A percentile compares a stretch with the other conserved stretches of the same genome.
phyloP scores from a whole-genome alignment of 305 asterid genomes.

The Fraxinus angustifolia region DNA sequence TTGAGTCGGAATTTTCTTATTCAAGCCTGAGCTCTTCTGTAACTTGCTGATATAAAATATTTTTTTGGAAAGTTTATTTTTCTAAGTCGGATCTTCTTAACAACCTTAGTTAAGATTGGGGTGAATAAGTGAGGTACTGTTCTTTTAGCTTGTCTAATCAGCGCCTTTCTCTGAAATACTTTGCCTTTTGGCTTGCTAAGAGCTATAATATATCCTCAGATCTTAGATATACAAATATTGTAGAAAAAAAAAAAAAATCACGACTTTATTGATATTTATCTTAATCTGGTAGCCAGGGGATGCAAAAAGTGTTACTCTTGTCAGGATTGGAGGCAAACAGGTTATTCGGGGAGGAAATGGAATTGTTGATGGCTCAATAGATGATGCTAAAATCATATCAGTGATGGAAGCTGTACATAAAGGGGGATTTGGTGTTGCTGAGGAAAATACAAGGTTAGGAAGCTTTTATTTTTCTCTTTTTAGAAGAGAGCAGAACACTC shows the following conservation, averaged over 20 bases:
- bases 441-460: constrained; percentile 58
- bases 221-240: neutral
- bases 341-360: constrained; percentile 84
- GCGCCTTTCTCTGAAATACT: constrained; percentile 6
- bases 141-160: constrained; percentile 7
- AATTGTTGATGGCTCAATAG: constrained; percentile 61
- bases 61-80: constrained; percentile 10
- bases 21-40: constrained; percentile 14
- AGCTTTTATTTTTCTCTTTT: constrained; percentile 23
- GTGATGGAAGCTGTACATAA: constrained; percentile 54
- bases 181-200: neutral
- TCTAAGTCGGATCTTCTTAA: constrained; percentile 9
- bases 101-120: constrained; percentile 1
- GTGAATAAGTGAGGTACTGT: neutral
- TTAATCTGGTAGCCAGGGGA: constrained; percentile 82
- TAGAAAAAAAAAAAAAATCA: neutral
- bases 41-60: neutral
- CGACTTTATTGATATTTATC: constrained; percentile 16
- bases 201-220: neutral
- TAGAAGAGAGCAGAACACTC: neutral
- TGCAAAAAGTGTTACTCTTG: constrained; percentile 72
- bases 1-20: constrained; percentile 1
- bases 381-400: constrained; percentile 34
- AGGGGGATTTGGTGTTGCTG: constrained; percentile 47
- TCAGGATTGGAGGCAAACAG: constrained; percentile 67